Conservation (phyloP, 495 filamentous ascomycete genomes). For the Aspergillus cavernicola region DNA sequence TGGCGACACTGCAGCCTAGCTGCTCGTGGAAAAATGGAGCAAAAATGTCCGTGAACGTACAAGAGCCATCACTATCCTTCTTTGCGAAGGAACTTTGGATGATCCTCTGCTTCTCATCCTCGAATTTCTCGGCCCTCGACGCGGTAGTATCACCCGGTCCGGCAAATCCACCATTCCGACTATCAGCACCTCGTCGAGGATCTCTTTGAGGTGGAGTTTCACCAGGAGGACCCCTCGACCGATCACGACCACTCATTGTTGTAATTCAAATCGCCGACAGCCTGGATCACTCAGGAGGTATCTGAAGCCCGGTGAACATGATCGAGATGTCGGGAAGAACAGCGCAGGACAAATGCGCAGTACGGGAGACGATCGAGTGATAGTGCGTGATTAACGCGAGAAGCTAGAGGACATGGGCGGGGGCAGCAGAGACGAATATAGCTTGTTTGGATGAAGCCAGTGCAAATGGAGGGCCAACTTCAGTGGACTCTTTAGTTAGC, state of each 20-base stretch:
- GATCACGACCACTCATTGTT: conserved; percentile 38
- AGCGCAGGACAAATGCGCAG: conserved; percentile 14
- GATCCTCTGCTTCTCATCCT: conserved; percentile 92
- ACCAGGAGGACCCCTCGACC: conserved; percentile 29
- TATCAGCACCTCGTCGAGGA: conserved; percentile 32
- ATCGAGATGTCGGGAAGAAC: conserved; percentile 25
- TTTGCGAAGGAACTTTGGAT: conserved; percentile 89
- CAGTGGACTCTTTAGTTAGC: conserved; percentile 1
- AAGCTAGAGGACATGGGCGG: background rate
- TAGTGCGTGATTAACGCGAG: background rate
- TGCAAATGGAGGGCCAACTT: conserved; percentile 2
- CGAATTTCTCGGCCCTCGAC: conserved; percentile 83
- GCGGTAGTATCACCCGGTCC: conserved; percentile 32
- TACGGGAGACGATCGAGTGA: background rate
- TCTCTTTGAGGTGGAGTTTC: conserved; percentile 28
- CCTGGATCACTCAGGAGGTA: conserved; percentile 28
- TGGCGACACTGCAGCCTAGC: background rate
- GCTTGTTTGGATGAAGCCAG: background rate
- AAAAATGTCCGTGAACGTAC: conserved; percentile 45
- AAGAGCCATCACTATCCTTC: conserved; percentile 74
- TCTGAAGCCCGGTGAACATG: conserved; percentile 36
- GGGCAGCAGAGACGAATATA: background rate
- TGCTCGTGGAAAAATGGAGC: too few species aligned
- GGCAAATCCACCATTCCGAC: conserved; percentile 26
- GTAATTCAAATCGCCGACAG: conserved; percentile 19